Evolutionary conservation across 2,329 filamentous ascomycete species (phyloP).

Genomic region (Ceratocystis lukuohia): DNA sequence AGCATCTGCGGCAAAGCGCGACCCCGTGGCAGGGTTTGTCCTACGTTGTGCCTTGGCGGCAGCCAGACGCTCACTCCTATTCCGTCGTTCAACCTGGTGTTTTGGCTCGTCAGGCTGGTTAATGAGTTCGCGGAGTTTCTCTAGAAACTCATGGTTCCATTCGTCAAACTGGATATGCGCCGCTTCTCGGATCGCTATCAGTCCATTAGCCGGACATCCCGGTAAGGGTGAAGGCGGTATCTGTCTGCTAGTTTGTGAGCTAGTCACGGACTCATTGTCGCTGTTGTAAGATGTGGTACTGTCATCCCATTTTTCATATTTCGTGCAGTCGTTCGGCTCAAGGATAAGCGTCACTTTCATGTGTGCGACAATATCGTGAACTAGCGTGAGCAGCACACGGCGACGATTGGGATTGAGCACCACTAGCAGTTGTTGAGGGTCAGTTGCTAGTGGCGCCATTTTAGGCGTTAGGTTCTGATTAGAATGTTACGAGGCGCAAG

Average conservation of each 20-base stretch:
- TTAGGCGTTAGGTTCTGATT: constrained; percentile 7
- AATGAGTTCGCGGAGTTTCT: constrained; percentile 14
- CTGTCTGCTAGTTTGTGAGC: not conserved
- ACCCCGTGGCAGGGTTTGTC: constrained; percentile 27
- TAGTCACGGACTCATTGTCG: constrained; percentile 8
- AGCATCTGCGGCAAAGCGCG: constrained; percentile 27
- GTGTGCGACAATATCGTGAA: constrained; percentile 38
- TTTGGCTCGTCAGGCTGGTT: constrained; percentile 27
- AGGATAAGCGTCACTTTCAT: constrained; percentile 40
- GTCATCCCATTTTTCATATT: constrained; percentile 16
- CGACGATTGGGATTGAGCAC: constrained; percentile 40
- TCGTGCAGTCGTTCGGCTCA: constrained; percentile 15
- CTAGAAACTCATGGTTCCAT: constrained; percentile 17
- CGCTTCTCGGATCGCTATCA: constrained; percentile 16
- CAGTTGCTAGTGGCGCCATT: constrained; percentile 42
- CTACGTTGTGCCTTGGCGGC: constrained; percentile 7
- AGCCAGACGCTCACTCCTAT: constrained; percentile 31
- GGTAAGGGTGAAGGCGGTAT: not conserved
- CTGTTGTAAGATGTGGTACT: constrained; percentile 16
- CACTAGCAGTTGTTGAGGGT: constrained; percentile 43
- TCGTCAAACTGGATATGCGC: constrained; percentile 16
- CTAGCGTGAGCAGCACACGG: constrained; percentile 37
- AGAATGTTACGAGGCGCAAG: not conserved
- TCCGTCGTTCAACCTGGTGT: constrained; percentile 35
- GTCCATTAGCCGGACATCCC: constrained; percentile 19